A percentile compares a stretch with the other conserved stretches of the same genome.
Conservation (phyloP, 257 asterid species). For the Salvia splendens region DNA sequence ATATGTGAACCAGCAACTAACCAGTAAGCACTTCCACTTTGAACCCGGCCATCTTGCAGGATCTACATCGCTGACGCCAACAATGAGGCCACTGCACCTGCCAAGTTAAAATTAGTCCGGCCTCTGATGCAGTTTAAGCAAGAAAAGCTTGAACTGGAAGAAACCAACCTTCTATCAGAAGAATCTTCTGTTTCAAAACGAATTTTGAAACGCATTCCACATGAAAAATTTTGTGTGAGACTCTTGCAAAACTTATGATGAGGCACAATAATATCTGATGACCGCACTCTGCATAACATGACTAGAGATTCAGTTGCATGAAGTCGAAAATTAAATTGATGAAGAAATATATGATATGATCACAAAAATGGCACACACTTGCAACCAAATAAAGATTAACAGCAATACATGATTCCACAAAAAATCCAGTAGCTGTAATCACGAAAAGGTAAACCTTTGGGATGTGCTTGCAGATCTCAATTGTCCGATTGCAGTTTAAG, state of each 20-base stretch:
- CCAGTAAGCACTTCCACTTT: slow-evolving; percentile 93
- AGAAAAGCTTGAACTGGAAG: neutral
- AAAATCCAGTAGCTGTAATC: too few species aligned
- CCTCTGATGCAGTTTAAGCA: neutral
- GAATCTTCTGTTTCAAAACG: slow-evolving; percentile 89
- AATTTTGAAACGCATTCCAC: slow-evolving; percentile 85
- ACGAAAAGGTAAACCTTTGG: neutral
- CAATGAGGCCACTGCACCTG: slow-evolving; percentile 79
- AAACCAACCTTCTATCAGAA: slow-evolving; percentile 80
- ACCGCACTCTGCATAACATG: slow-evolving; percentile 61
- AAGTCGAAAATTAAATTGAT: neutral
- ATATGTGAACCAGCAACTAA: slow-evolving; percentile 32
- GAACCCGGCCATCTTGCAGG: slow-evolving; percentile 94
- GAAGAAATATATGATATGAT: neutral
- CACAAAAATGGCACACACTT: neutral
- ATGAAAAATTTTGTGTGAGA: slow-evolving; percentile 58
- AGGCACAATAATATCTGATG: slow-evolving; percentile 77
- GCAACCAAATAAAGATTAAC: neutral
- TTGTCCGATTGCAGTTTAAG: neutral
- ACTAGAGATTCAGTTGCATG: slow-evolving; percentile 15
- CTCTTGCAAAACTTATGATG: slow-evolving; percentile 76
- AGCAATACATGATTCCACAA: neutral
- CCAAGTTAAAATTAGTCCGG: slow-evolving; percentile 28
- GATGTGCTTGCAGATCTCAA: neutral
- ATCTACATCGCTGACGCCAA: slow-evolving; percentile 76